Evolutionary conservation across 345 rosid genomes (phyloP).

Genomic region (Lepidium aucheri): DNA sequence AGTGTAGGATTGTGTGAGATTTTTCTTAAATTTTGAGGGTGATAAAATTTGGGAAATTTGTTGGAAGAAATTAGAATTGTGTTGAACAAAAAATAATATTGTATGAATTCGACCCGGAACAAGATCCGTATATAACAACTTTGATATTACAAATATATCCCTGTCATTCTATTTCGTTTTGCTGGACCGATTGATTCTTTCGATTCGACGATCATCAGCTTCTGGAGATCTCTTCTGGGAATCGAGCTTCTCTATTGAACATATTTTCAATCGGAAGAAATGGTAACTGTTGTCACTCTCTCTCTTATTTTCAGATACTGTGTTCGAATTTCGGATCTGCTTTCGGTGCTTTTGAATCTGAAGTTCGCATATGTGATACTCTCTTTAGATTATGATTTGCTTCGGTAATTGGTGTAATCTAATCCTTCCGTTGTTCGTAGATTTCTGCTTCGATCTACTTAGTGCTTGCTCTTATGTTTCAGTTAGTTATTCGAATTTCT

Average conservation of each 20-base stretch:
- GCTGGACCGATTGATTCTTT: neutral
- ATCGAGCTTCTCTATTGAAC: neutral
- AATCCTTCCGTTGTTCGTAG: neutral
- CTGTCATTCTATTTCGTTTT: neutral
- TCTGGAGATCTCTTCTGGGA: constrained; percentile 4
- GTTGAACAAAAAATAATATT: no score
- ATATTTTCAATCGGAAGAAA: neutral
- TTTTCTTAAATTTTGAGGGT: no score
- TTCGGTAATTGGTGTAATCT: neutral
- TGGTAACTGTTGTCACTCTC: constrained; percentile 19
- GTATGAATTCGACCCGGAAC: neutral
- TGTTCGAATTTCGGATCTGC: neutral
- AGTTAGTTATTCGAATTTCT: neutral
- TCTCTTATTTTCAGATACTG: neutral
- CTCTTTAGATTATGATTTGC: neutral
- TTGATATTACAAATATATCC: constrained; percentile 2
- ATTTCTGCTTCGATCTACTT: constrained; percentile 10
- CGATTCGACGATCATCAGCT: constrained; percentile 14
- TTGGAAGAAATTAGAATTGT: no score
- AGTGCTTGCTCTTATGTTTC: neutral
- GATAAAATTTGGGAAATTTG: no score
- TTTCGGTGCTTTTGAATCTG: neutral
- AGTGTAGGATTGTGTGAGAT: no score
- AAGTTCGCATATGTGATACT: neutral
- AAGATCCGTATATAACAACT: neutral